These are phyloP conservation scores for Globisporangium acanthophoron DNA, from an alignment of 352 stramenopile genomes.

Conservation along the genomic window DNA sequence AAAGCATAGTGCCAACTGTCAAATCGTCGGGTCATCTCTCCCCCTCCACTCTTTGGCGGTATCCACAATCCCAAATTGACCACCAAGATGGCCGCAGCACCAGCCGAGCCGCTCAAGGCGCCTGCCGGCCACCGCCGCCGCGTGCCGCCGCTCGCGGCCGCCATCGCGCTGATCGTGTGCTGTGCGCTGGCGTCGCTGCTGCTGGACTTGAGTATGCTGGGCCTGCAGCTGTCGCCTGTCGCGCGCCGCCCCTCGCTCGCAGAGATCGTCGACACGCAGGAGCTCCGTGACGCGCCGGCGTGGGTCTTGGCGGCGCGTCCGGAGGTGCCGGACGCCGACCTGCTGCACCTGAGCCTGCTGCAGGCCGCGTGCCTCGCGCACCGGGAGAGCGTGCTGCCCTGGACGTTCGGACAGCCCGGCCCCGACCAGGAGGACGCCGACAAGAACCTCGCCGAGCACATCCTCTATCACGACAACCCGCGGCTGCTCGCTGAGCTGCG, in stretches of 20 bases:
- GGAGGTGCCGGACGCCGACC: conserved; percentile 9
- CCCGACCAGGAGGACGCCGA: conserved; percentile 1
- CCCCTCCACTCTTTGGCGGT: too few species aligned
- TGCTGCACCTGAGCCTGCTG: conserved; percentile 22
- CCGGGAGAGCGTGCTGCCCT: conserved; percentile 22
- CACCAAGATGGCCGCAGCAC: too few species aligned
- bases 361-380: conserved; percentile 17
- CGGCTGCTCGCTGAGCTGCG: background rate
- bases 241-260: background rate
- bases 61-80: too few species aligned
- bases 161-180: background rate
- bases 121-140: too few species aligned
- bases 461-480: conserved; percentile 18
- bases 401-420: conserved; percentile 10
- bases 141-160: background rate
- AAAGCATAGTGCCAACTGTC: too few species aligned
- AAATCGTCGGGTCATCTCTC: too few species aligned
- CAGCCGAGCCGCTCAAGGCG: too few species aligned
- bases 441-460: conserved; percentile 31
- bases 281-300: background rate
- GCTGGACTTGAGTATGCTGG: background rate
- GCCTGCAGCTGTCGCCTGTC: background rate
- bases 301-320: background rate
- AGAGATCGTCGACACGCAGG: background rate
- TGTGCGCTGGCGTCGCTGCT: background rate